Evolutionary conservation across 495 filamentous ascomycete species (phyloP), one percentile per base, ranked within the genome.

Genomic region (Hapsidospora chrysogenum): DNA sequence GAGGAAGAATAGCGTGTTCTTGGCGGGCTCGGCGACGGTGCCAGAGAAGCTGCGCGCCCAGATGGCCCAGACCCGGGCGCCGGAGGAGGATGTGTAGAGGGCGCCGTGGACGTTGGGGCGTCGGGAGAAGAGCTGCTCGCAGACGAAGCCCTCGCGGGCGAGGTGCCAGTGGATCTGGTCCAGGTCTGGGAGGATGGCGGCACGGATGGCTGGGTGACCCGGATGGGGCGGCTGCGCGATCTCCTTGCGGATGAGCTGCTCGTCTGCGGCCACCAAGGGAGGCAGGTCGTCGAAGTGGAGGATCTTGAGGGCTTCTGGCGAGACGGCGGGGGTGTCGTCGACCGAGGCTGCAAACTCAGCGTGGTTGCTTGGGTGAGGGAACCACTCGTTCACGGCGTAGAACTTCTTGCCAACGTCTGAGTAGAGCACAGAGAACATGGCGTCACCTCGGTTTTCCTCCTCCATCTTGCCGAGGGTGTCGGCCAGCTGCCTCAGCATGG

Each of bases 321-420:
- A 8, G 17, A 19, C 16, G 9, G 4, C 25, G 16, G 38, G 38
- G 14, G 38, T 39, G 5, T 25, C 17, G 16, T 14, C 25, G 13
- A 4, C 19, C 25, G 6, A 34, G 31, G 13, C 28, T 13, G 66
- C 53, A 28, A 92, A 68, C 18, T 66, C 52, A 35, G 87, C 66
- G 41, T 93, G 87, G 11, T 65, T 59, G 19, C 78, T 85, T 7
- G 58, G 55, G 44, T 76, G 86, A 0, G 78, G 65, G 35, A 68
- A 56, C 89, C 89, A 97, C 18, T 85, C 89, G 41, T 71, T 68
- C 33, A 64, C 67, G 6, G 83, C 69, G 53, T 95, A 97, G 54
- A 92, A 95, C n/a, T 54, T 54, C 62, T 92, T 93, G 3, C 89
- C 89, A 46, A 97, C 94, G 53, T 97, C 89, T 8, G 86, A 95